Conservation (phyloP, 495 filamentous ascomycete species). For the Neurospora intermedia region DNA sequence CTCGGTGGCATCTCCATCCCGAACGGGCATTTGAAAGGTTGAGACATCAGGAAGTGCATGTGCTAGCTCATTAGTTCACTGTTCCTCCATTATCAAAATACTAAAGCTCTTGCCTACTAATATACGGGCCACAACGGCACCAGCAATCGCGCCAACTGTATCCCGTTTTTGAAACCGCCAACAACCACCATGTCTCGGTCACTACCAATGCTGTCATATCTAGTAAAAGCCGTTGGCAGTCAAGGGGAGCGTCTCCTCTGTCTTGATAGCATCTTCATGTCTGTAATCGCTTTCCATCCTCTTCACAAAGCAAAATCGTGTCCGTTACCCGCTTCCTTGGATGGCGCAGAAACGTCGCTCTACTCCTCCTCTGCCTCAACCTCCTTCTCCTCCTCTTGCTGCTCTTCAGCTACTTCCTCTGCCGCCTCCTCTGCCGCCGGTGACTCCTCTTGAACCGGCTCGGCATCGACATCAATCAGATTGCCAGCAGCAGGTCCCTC, state of each 20-base stretch:
- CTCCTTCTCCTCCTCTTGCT: slow-evolving; percentile 6
- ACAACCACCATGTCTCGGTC: background rate
- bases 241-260: background rate
- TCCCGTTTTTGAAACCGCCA: background rate
- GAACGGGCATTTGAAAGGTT: background rate
- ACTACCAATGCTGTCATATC: background rate
- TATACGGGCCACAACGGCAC: background rate
- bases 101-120: background rate
- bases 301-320: background rate
- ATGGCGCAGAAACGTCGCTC: background rate
- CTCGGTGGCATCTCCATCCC: background rate
- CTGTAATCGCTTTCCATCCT: slow-evolving; percentile 1
- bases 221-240: background rate
- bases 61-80: background rate
- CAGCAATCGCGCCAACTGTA: background rate
- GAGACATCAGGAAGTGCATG: background rate
- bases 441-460: slow-evolving; percentile 14
- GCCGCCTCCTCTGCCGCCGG: slow-evolving; percentile 1
- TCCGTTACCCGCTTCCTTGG: background rate
- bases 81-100: background rate
- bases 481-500: slow-evolving; percentile 43
- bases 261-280: background rate
- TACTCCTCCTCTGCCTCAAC: slow-evolving; percentile 5
- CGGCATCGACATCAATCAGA: slow-evolving; percentile 29
- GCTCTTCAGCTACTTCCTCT: slow-evolving; percentile 5